A percentile compares a stretch with the other conserved stretches of the same genome.
Conservation (phyloP, 805 yeast species). For the Wickerhamiella dianesei region DNA sequence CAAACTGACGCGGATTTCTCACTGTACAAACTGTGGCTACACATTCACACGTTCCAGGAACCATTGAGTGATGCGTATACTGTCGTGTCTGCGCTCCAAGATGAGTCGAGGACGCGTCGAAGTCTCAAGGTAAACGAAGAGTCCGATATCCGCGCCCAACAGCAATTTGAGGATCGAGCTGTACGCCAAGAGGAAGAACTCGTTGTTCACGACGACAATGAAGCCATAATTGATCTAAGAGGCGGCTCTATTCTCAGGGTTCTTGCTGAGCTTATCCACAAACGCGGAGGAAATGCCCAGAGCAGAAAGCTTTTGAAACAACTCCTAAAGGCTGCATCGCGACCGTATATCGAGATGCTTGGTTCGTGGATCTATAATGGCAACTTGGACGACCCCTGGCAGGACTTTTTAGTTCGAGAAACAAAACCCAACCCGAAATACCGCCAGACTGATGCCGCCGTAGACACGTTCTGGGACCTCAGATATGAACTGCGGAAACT, state of each 20-base stretch:
- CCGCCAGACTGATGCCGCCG: conserved; percentile 21
- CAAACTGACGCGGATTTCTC: conserved; percentile 38
- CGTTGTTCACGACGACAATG: conserved; percentile 33
- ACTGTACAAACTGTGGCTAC: conserved; percentile 44
- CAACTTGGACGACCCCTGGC: conserved; percentile 56
- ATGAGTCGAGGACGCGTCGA: conserved; percentile 7
- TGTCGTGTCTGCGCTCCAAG: conserved; percentile 30
- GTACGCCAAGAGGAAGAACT: conserved; percentile 28
- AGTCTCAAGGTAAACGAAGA: conserved; percentile 3
- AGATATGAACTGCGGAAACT: conserved; percentile 62
- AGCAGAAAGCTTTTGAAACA: conserved; percentile 38
- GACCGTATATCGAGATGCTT: conserved; percentile 51
- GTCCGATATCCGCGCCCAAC: conserved; percentile 8
- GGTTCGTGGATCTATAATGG: conserved; percentile 75
- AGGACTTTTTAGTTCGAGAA: conserved; percentile 64
- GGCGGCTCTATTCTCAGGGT: conserved; percentile 65
- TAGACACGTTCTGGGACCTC: conserved; percentile 32
- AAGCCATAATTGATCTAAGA: conserved; percentile 29
- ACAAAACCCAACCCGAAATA: conserved; percentile 9
- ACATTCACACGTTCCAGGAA: conserved; percentile 28
- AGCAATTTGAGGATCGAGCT: conserved; percentile 20
- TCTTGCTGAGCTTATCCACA: conserved; percentile 43
- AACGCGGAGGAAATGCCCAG: conserved; percentile 50
- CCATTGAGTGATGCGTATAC: conserved; percentile 41
- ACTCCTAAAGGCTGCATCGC: conserved; percentile 46